These are phyloP conservation scores for Moniliella sp. DNA, from an alignment of 1,284 basidiomycete genomes.

Conservation along the genomic window DNA sequence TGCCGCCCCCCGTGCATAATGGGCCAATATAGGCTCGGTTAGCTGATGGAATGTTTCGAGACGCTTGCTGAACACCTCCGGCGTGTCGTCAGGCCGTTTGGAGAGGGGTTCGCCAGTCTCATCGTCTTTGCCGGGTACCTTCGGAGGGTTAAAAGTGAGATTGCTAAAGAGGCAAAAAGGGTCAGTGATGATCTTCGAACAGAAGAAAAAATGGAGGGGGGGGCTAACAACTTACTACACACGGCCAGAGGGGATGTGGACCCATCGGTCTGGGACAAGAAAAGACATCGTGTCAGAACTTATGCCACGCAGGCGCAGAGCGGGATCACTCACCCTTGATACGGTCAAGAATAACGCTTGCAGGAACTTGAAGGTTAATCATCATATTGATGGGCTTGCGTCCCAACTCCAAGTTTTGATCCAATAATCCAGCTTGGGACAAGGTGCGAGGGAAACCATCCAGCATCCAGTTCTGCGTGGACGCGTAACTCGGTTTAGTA, in stretches of 20 bases:
- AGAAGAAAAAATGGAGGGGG: not conserved
- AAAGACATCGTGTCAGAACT: not conserved
- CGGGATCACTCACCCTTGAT: slow-evolving; percentile 43
- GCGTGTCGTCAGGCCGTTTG: slow-evolving; percentile 76
- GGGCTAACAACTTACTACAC: slow-evolving; percentile 72
- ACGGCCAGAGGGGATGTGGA: slow-evolving; percentile 73
- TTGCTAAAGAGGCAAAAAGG: slow-evolving; percentile 5
- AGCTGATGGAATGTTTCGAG: slow-evolving; percentile 62
- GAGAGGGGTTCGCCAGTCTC: slow-evolving; percentile 70
- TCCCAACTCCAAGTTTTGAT: slow-evolving; percentile 35
- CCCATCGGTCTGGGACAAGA: slow-evolving; percentile 45
- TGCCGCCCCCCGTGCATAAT: too few species aligned
- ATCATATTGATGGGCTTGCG: slow-evolving; percentile 48
- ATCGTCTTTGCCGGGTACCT: slow-evolving; percentile 66
- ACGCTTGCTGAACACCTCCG: slow-evolving; percentile 61
- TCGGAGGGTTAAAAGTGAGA: slow-evolving; percentile 50
- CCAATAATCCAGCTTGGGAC: slow-evolving; percentile 64
- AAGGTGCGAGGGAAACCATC: slow-evolving; percentile 90
- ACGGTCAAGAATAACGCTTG: slow-evolving; percentile 64
- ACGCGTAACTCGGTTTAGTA: not conserved
- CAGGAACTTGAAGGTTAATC: slow-evolving; percentile 74
- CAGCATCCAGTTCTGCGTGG: slow-evolving; percentile 55
- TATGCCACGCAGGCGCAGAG: not conserved
- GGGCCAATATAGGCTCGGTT: slow-evolving; percentile 62
- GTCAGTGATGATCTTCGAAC: not conserved